Base-by-base conservation (phyloP, 345 rosid genomes). In the Viola odorata region DNA sequence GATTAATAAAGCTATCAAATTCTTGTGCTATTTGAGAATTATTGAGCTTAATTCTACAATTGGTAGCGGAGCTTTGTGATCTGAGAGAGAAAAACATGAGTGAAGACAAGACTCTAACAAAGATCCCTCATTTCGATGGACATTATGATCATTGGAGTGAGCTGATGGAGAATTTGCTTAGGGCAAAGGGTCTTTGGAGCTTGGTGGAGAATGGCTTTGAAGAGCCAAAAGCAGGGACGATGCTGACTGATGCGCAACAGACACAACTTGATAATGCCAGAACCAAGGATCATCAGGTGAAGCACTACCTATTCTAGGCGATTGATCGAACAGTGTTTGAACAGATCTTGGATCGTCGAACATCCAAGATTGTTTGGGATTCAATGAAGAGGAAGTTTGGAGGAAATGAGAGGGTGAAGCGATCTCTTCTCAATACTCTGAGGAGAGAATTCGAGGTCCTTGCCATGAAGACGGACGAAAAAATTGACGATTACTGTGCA, bases 291-390 rank as follows among this genome's bases (percentile, higher is more conserved):
- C 44, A 42, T 5, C 57, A 58, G n/a, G 49, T 45, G 10, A 70
- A 63, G 7, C n/a, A 70, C 6, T 57, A 62, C 37, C 11, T 69
- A 0, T 69, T 50, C 36, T 52, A 63, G 57, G 68, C 62, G 0
- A 62, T 50, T 42, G 53, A 69, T 32, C 8, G 63, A 8, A 12
- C 14, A 0, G 13, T 68, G 37, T 23, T 45, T 6, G 55, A 68
- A 16, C 42, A 38, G 0, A 53, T 61, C 37, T 37, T 37, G 52
- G 66, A 68, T 5, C 37, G 14, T 6, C 12, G 11, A 3, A 44
- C 54, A 8, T 0, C 55, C 15, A 68, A 45, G 47, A 23, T 11
- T 9, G 12, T 65, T 4, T 65, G 41, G 62, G 55, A 65, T 8
- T 66, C 51, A 0, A 49, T 57, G 64, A 58, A 66, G 5, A 41